phyloP scores from a whole-genome alignment of 2,329 filamentous ascomycete species.

The Hymenoscyphus infarciens region DNA sequence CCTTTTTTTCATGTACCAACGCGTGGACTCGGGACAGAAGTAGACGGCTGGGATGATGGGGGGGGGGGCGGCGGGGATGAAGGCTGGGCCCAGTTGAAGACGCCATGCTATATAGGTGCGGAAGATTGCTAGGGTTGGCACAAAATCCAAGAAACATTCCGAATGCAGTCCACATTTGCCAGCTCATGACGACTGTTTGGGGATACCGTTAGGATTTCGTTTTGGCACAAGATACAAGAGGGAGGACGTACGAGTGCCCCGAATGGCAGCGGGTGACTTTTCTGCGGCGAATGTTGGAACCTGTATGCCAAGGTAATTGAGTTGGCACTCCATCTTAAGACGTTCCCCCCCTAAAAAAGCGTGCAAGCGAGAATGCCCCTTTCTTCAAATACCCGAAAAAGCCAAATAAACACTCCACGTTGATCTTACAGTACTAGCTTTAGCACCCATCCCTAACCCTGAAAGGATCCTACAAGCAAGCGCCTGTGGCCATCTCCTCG shows the following conservation, averaged over 20 bases:
- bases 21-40: slow-evolving; percentile 61
- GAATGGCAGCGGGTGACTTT: slow-evolving; percentile 49
- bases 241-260: slow-evolving; percentile 40
- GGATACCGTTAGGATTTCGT: not conserved
- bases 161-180: slow-evolving; percentile 48
- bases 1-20: slow-evolving; percentile 68
- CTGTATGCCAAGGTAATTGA: not conserved
- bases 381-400: not conserved
- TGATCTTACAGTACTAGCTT: slow-evolving; percentile 47
- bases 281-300: slow-evolving; percentile 68
- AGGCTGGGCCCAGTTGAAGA: slow-evolving; percentile 60
- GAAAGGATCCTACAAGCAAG: slow-evolving; percentile 66
- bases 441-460: slow-evolving; percentile 74
- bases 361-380: not conserved
- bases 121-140: slow-evolving; percentile 60
- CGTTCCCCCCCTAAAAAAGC: not conserved
- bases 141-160: slow-evolving; percentile 60
- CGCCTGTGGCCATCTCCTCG: slow-evolving; percentile 67
- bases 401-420: not conserved
- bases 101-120: slow-evolving; percentile 59
- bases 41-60: slow-evolving; percentile 61
- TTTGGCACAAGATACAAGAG: not conserved
- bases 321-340: not conserved
- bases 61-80: slow-evolving; percentile 57
- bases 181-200: slow-evolving; percentile 8